These are phyloP conservation scores for Xylariales sp. DNA, from an alignment of 2,329 filamentous ascomycete genomes.

Conservation along the genomic window DNA sequence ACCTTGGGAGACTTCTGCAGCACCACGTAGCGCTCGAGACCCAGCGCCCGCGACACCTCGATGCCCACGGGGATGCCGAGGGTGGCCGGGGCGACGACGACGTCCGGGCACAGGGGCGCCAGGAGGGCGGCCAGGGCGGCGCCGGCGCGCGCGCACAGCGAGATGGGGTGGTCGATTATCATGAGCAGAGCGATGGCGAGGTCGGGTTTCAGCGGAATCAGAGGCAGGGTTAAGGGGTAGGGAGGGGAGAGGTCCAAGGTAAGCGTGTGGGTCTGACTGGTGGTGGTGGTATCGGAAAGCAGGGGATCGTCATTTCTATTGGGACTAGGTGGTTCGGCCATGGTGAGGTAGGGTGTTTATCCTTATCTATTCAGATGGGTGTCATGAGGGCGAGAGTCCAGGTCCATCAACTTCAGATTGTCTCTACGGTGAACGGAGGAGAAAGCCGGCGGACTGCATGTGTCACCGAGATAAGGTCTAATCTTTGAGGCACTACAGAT, in stretches of 20 bases:
- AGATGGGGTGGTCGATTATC: constrained; percentile 5
- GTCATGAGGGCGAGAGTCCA: too few species aligned
- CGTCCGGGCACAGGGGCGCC: not conserved
- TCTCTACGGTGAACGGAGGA: too few species aligned
- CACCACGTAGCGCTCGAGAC: constrained; percentile 6
- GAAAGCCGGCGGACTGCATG: too few species aligned
- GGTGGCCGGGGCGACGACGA: constrained; percentile 6
- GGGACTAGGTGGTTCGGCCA: too few species aligned
- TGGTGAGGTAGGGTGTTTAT: too few species aligned
- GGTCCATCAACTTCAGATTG: too few species aligned
- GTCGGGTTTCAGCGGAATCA: not conserved
- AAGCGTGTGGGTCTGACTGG: constrained; percentile 32
- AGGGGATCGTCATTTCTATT: too few species aligned
- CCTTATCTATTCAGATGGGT: too few species aligned
- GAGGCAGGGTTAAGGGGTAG: not conserved
- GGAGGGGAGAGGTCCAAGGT: constrained; percentile 25
- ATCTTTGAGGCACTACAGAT: too few species aligned
- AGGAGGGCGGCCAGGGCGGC: not conserved
- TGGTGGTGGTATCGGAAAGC: too few species aligned
- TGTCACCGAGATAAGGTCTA: too few species aligned
- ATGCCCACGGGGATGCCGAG: constrained; percentile 7
- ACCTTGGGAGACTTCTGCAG: constrained; percentile 7
- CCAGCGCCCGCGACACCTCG: constrained; percentile 2
- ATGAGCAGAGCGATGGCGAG: constrained; percentile 6
- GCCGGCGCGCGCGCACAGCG: not conserved